Percentiles rank a stretch among this genome's conserved stretches.
Evolutionary conservation across 2,329 filamentous ascomycete genomes (phyloP).

Genomic region (Penicillium paneum): DNA sequence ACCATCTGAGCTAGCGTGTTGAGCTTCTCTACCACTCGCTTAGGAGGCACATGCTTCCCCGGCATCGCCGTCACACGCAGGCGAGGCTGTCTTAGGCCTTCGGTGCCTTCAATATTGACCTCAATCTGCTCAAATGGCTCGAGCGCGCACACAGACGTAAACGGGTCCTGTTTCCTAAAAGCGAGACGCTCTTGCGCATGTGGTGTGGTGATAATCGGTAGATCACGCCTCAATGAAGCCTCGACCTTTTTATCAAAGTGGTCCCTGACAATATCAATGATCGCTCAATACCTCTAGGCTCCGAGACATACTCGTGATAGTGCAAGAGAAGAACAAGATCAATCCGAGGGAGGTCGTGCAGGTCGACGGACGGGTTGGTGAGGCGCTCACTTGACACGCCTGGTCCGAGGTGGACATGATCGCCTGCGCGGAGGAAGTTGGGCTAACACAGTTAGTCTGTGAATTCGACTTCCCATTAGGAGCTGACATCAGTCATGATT

Average conservation of each 20-base stretch:
- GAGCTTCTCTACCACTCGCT: constrained; percentile 37
- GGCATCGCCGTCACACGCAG: constrained; percentile 63
- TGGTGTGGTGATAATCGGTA: constrained; percentile 63
- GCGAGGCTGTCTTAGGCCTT: constrained; percentile 33
- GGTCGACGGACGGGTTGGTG: constrained; percentile 59
- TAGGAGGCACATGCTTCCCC: constrained; percentile 59
- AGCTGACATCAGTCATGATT: constrained; percentile 40
- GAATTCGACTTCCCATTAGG: background rate
- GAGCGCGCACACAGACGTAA: constrained; percentile 54
- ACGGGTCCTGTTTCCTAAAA: constrained; percentile 47
- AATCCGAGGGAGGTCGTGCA: constrained; percentile 58
- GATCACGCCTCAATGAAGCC: constrained; percentile 48
- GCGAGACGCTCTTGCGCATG: constrained; percentile 57
- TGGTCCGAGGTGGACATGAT: constrained; percentile 65
- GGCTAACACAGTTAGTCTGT: constrained; percentile 38
- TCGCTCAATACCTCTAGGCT: background rate
- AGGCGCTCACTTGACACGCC: constrained; percentile 55
- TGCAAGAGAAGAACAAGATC: constrained; percentile 61
- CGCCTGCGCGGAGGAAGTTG: constrained; percentile 64
- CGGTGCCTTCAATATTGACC: constrained; percentile 38
- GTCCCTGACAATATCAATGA: constrained; percentile 32
- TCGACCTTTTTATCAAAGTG: constrained; percentile 57
- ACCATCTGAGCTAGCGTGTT: constrained; percentile 51
- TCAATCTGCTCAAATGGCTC: constrained; percentile 56
- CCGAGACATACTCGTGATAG: constrained; percentile 53